phyloP scores from a whole-genome alignment of 768 basidiomycete genomes.

The Boletellus ananas region DNA sequence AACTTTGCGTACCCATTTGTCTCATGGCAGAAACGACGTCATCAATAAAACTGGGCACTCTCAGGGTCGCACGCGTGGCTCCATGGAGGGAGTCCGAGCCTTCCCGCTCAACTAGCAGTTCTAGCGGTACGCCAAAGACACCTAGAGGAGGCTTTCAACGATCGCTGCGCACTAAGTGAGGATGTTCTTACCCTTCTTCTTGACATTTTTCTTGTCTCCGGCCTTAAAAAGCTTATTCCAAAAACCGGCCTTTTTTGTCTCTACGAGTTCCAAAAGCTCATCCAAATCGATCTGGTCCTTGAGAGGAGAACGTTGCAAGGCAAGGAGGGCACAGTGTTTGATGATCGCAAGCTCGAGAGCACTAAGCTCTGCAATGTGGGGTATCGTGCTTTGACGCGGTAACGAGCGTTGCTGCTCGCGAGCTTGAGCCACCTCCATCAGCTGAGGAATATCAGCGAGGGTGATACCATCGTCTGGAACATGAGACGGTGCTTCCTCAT shows the following conservation, averaged over 20 bases:
- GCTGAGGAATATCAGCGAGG: conserved; percentile 88
- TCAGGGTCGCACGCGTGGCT: conserved; percentile 75
- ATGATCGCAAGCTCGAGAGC: conserved; percentile 85
- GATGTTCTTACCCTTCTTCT: conserved; percentile 69
- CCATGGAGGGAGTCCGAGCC: conserved; percentile 95
- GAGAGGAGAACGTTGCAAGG: conserved; percentile 72
- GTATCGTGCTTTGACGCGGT: conserved; percentile 71
- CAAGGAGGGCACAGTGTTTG: conserved; percentile 85
- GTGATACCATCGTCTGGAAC: conserved; percentile 80
- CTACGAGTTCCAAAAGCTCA: conserved; percentile 89
- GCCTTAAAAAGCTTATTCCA: conserved; percentile 96
- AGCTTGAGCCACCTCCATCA: conserved; percentile 90
- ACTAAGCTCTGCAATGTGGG: conserved; percentile 80
- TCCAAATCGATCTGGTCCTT: conserved; percentile 85
- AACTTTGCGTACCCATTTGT: conserved; percentile 80
- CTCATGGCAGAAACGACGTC: conserved; percentile 98
- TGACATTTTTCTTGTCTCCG: conserved; percentile 84
- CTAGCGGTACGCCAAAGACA: conserved; percentile 90
- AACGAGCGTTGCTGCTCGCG: conserved; percentile 83
- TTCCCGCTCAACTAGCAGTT: conserved; percentile 88
- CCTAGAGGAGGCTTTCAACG: conserved; percentile 44
- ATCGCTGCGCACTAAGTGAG: conserved; percentile 1
- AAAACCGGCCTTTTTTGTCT: conserved; percentile 88
- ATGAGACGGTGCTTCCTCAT: conserved; percentile 37
- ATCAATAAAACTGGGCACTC: conserved; percentile 96